Evolutionary conservation across 2,329 filamentous ascomycete species (phyloP), one percentile per base, ranked within the genome.

Genomic region (Xylaria sp.): DNA sequence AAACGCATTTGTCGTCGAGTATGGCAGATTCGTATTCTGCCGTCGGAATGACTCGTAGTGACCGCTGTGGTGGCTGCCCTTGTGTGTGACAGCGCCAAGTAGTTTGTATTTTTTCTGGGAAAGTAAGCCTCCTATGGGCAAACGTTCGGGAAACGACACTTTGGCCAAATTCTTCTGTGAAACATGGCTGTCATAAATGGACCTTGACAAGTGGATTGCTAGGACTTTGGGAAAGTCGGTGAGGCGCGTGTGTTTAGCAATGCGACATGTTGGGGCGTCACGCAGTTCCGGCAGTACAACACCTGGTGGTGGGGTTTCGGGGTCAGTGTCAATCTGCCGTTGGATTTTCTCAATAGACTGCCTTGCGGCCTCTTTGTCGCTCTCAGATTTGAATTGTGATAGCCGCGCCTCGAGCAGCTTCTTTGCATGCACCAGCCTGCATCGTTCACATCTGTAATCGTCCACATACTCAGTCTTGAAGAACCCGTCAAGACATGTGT

Each of bases 41-140:
- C 96, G 88, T 39, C 96, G 88, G 79, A 98, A 98, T 0, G 94
- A 95, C 79, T 99, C 96, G 81, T 99, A 99, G 78, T 99, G 96
- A 0, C 96, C 96, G 75, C 94, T 97, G 76, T 97, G 91, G 78
- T 99, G 96, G 70, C 93, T 97, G 43, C 96, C 96, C 76, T 97
- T 97, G 78, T 99, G 96, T 25, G 93, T 97, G 41, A 99, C 93
- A 41, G 97, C 88, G 13, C 91, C 93, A 0, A 97, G 86, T 5
- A 99, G 84, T 74, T 90, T 93, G 80, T 97, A 99, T 77, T 88
- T 91, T 71, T 90, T 91, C 75, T 91, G 90, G 65, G 91, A 87
- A 50, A 96, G 81, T 28, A 98, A 83, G 0, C 93, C 90, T 0
- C 96, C 96, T 3, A 99, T 83, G 0, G 92, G 89, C 2, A 99